A percentile compares a stretch with the other conserved stretches of the same genome.
Conservation (phyloP, 495 filamentous ascomycete genomes). For the Hypoxylon perforatum region DNA sequence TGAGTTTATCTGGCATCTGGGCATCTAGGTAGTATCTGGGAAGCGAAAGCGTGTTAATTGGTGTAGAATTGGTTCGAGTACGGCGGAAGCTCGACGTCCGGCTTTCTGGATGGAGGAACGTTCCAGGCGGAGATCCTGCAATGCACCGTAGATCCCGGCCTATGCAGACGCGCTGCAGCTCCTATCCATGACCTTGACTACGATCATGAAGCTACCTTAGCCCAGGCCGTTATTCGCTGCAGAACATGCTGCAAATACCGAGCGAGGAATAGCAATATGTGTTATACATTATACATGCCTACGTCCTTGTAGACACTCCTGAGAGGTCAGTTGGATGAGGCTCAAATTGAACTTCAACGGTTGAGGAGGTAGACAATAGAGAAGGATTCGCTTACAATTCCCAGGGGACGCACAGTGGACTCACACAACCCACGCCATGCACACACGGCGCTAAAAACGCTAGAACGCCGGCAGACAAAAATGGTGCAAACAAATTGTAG, state of each 20-base stretch:
- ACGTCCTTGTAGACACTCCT: too few relatives aligned
- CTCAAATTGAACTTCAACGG: not conserved
- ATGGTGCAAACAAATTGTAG: too few relatives aligned
- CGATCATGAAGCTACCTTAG: not conserved
- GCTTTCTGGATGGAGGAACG: slow-evolving; percentile 24
- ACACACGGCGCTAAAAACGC: too few relatives aligned
- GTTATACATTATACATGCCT: not conserved
- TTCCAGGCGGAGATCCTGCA: slow-evolving; percentile 27
- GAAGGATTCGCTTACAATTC: too few relatives aligned
- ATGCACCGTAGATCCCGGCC: slow-evolving; percentile 38
- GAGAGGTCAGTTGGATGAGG: not conserved
- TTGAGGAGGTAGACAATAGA: not conserved
- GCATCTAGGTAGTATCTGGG: slow-evolving; percentile 7
- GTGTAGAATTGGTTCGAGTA: slow-evolving; percentile 10
- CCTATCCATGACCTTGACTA: slow-evolving; percentile 6
- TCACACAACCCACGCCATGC: too few relatives aligned
- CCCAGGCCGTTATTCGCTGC: slow-evolving; percentile 17
- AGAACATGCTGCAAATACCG: not conserved
- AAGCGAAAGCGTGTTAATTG: not conserved
- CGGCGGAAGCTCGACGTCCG: slow-evolving; percentile 31
- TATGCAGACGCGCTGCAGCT: slow-evolving; percentile 27
- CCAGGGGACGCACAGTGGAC: not conserved
- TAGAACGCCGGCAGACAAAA: too few relatives aligned
- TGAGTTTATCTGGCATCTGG: slow-evolving; percentile 6
- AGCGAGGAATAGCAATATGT: not conserved